Evolutionary conservation across 352 stramenopile genomes (phyloP).

Genomic region (Phytophthora tentaculata): DNA sequence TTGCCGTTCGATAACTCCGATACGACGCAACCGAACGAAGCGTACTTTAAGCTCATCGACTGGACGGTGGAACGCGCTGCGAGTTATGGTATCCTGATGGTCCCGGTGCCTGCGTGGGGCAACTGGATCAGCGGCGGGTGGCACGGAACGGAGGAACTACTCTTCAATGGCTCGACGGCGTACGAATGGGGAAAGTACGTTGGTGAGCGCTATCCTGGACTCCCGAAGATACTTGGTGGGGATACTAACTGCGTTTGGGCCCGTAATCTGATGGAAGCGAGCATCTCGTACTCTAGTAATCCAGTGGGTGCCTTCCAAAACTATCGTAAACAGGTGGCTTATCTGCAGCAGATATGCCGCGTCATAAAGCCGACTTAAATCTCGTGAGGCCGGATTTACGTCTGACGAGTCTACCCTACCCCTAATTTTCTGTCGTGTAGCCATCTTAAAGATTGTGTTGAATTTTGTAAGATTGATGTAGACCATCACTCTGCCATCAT

Average conservation of each 20-base stretch:
- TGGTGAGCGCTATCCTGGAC: background rate
- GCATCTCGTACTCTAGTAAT: too few species aligned
- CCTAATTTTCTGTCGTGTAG: conserved; percentile 7
- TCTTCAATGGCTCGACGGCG: background rate
- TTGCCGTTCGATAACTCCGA: background rate
- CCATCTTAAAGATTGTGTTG: too few species aligned
- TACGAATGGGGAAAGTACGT: background rate
- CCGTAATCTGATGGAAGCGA: too few species aligned
- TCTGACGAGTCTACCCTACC: background rate
- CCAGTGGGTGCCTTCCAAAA: background rate
- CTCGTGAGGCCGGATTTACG: conserved; percentile 7
- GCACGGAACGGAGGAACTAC: background rate
- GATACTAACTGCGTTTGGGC: background rate
- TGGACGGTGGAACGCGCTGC: background rate
- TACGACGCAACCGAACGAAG: background rate
- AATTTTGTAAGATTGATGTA: conserved; percentile 2
- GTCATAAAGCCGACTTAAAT: background rate
- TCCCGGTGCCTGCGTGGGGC: background rate
- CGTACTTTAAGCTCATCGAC: background rate
- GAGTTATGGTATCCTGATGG: background rate
- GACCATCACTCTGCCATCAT: conserved; percentile 9
- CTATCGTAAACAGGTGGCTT: background rate
- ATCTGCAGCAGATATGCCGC: too few species aligned
- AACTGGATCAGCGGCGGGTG: background rate
- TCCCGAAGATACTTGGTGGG: background rate